Percentiles rank a stretch among this genome's conserved stretches.
Conservation (phyloP, 257 asterid genomes). For the Solanum tarapatanum region DNA sequence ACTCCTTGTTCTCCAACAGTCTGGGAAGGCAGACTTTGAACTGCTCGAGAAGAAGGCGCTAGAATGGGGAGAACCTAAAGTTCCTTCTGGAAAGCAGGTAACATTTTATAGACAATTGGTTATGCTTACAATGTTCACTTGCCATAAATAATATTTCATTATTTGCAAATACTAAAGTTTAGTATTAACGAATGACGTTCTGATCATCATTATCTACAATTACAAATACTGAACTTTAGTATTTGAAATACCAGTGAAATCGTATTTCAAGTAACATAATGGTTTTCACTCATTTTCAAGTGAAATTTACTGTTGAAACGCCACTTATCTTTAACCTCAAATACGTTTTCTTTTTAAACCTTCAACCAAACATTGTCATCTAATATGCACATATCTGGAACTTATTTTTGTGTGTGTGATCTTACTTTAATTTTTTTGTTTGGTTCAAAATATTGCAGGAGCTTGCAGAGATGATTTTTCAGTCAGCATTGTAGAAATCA, state of each 20-base stretch:
- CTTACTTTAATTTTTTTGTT: neutral
- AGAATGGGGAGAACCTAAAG: conserved; percentile 83
- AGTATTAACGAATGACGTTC: neutral
- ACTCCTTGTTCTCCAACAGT: conserved; percentile 20
- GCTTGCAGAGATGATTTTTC: conserved; percentile 86
- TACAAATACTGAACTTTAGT: neutral
- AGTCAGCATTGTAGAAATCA: conserved; percentile 40
- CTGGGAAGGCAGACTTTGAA: conserved; percentile 88
- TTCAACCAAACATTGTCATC: neutral
- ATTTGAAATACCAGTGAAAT: neutral
- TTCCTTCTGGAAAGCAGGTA: conserved; percentile 78
- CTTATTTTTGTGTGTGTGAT: neutral
- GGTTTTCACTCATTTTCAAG: neutral
- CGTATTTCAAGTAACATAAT: neutral
- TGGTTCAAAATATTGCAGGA: conserved; percentile 34
- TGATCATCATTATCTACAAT: neutral
- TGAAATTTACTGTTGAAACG: neutral
- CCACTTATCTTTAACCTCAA: neutral
- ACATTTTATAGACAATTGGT: neutral
- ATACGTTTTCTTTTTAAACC: neutral
- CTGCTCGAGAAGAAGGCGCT: conserved; percentile 73
- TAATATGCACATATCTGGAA: neutral
- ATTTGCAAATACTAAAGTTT: neutral
- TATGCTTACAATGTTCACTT: neutral
- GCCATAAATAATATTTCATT: neutral